Conservation (phyloP, 202 grass and related monocot species). For the Cymbopogon flexuosus region DNA sequence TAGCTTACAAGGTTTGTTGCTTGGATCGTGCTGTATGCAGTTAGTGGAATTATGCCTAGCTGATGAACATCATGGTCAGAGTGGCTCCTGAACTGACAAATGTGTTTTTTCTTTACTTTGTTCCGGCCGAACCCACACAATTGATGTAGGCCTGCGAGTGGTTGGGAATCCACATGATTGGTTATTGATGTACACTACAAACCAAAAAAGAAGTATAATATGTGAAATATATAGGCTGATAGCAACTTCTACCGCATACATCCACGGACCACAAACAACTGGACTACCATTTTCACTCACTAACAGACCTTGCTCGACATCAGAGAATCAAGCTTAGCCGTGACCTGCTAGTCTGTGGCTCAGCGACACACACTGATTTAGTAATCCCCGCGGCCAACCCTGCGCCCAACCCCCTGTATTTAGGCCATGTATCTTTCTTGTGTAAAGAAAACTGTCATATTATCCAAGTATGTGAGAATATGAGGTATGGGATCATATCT, state of each 20-base stretch:
- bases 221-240: background rate
- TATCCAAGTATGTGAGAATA: background rate
- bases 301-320: background rate
- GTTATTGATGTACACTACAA: background rate
- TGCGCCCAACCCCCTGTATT: too few species aligned
- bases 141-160: background rate
- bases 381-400: background rate
- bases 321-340: background rate
- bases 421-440: background rate
- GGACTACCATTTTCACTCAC: background rate
- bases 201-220: background rate
- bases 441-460: background rate
- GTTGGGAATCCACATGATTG: background rate
- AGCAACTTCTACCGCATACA: background rate
- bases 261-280: background rate
- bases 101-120: background rate
- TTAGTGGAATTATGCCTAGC: background rate
- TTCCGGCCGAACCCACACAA: background rate
- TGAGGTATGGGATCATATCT: background rate
- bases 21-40: background rate
- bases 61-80: background rate
- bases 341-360: background rate
- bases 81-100: background rate
- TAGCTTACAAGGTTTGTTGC: background rate
- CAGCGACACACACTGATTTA: background rate